These are phyloP conservation scores for Dissophora ornata DNA, from an alignment of 192 early-diverging fungal species.

Conservation along the genomic window DNA sequence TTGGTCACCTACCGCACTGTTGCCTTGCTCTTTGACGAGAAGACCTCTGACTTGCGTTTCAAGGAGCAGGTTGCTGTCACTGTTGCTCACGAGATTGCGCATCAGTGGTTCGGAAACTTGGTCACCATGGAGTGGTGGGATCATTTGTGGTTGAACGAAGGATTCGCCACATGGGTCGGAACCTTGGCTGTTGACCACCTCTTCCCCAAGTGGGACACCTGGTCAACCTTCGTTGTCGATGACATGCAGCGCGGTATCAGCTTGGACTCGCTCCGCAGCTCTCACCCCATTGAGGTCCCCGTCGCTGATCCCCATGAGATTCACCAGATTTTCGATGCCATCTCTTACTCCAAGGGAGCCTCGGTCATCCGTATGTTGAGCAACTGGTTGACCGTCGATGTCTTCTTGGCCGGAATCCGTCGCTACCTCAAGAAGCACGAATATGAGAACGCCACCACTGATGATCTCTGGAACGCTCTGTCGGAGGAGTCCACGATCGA, in stretches of 20 bases:
- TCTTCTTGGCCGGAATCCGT: slow-evolving; percentile 77
- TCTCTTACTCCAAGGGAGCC: slow-evolving; percentile 91
- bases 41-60: slow-evolving; percentile 73
- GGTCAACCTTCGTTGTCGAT: slow-evolving; percentile 85
- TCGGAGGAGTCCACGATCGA: slow-evolving; percentile 83
- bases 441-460: slow-evolving; percentile 86
- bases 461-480: slow-evolving; percentile 89
- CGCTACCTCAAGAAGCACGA: slow-evolving; percentile 86
- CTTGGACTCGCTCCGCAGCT: slow-evolving; percentile 87
- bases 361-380: slow-evolving; percentile 95
- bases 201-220: slow-evolving; percentile 95
- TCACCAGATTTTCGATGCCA: slow-evolving; percentile 95
- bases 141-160: slow-evolving; percentile 96
- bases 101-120: slow-evolving; percentile 96
- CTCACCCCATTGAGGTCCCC: slow-evolving; percentile 94
- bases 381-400: slow-evolving; percentile 76
- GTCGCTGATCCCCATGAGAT: slow-evolving; percentile 88
- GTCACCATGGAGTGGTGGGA: slow-evolving; percentile 97
- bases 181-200: slow-evolving; percentile 87
- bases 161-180: slow-evolving; percentile 97
- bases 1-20: slow-evolving; percentile 92
- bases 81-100: slow-evolving; percentile 88
- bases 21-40: slow-evolving; percentile 85
- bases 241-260: slow-evolving; percentile 80
- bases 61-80: slow-evolving; percentile 90